phyloP scores from a whole-genome alignment of 306 rosid species.

The Pterocarpus santalinus region DNA sequence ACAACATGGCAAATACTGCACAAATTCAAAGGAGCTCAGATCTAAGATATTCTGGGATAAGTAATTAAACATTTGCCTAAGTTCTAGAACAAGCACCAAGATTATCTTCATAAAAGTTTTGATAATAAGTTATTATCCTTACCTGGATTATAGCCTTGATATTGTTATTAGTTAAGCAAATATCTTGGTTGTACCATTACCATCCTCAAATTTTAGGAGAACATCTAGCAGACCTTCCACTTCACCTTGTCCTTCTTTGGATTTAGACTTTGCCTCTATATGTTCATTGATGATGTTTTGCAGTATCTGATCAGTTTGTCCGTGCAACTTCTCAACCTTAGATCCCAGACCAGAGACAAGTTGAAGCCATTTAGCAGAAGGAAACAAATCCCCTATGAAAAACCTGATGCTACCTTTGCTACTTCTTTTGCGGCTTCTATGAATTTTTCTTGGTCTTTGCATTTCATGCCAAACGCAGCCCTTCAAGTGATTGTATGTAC shows the following conservation, averaged over 20 bases:
- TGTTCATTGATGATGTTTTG: constrained; percentile 40
- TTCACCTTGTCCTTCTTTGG: constrained; percentile 22
- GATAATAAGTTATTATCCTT: neutral
- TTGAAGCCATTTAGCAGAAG: constrained; percentile 51
- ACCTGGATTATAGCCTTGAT: constrained; percentile 45
- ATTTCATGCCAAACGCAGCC: constrained; percentile 41
- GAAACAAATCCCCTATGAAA: constrained; percentile 50
- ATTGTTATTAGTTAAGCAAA: constrained; percentile 38
- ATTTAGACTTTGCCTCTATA: constrained; percentile 11
- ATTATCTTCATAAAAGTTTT: too few species aligned
- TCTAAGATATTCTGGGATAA: too few species aligned
- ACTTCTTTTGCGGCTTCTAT: neutral
- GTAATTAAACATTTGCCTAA: too few species aligned
- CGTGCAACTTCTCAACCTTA: constrained; percentile 43
- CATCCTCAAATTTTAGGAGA: constrained; percentile 34
- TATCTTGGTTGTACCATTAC: neutral
- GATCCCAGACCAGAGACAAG: constrained; percentile 39
- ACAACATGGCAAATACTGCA: neutral
- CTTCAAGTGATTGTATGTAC: constrained; percentile 6
- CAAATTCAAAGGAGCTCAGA: too few species aligned
- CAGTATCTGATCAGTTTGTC: constrained; percentile 22
- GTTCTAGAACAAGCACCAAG: too few species aligned
- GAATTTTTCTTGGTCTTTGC: constrained; percentile 43
- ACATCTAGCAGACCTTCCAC: constrained; percentile 36
- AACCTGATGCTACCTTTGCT: constrained; percentile 14